Conservation (phyloP, 805 yeast genomes). For the Zygotorulaspora chibaensis region DNA sequence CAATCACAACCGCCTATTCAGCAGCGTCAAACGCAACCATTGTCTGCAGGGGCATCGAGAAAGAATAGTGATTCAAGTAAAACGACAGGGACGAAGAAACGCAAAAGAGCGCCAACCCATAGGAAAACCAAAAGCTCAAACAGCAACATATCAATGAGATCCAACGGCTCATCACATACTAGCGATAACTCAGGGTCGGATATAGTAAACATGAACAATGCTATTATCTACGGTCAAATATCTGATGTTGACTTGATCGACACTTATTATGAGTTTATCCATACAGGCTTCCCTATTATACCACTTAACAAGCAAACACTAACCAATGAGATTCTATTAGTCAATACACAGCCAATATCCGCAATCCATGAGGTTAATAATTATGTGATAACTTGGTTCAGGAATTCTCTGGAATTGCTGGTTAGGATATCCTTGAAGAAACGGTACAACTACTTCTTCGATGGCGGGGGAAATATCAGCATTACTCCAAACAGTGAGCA, state of each 20-base stretch:
- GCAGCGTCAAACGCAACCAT: background rate
- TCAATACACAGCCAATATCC: conserved; percentile 32
- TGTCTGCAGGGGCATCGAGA: too few species aligned
- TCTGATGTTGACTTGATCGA: conserved; percentile 40
- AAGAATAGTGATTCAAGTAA: background rate
- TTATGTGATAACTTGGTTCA: conserved; percentile 32
- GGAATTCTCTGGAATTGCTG: conserved; percentile 32
- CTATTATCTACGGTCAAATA: conserved; percentile 27
- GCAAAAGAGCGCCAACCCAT: conserved; percentile 9
- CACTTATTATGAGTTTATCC: conserved; percentile 45
- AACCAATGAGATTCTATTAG: conserved; percentile 28
- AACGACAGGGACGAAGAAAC: conserved; percentile 4
- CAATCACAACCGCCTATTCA: conserved; percentile 1
- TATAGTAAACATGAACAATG: background rate
- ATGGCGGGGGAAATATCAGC: conserved; percentile 3
- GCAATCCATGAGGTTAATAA: conserved; percentile 32
- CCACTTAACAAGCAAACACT: conserved; percentile 36
- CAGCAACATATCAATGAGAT: conserved; percentile 5
- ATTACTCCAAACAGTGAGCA: background rate
- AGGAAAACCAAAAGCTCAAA: conserved; percentile 5
- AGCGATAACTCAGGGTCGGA: conserved; percentile 1
- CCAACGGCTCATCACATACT: conserved; percentile 7
- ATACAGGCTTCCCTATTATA: conserved; percentile 37
- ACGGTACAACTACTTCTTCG: conserved; percentile 15
- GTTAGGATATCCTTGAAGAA: conserved; percentile 28